Evolutionary conservation across 1,284 basidiomycete species (phyloP).

Genomic region (Puccinia triticina): DNA sequence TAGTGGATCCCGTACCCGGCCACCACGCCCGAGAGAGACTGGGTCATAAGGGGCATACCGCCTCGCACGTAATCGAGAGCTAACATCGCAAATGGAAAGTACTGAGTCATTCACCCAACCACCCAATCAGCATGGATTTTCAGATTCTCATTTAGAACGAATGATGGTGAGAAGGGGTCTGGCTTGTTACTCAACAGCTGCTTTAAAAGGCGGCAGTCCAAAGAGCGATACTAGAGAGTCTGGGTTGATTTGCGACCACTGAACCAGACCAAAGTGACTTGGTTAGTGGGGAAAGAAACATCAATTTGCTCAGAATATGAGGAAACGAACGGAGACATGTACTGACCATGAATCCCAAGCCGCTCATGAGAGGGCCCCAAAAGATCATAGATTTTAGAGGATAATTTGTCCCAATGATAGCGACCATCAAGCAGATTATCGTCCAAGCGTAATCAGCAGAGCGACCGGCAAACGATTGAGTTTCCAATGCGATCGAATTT

Average conservation of each 20-base stretch:
- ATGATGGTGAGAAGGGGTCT: not conserved
- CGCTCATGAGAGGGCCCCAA: conserved; percentile 52
- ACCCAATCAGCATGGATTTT: not conserved
- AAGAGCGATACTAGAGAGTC: conserved; percentile 47
- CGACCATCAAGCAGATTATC: conserved; percentile 43
- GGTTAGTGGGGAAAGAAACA: not conserved
- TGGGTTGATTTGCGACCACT: conserved; percentile 52
- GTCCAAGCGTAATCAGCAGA: conserved; percentile 52
- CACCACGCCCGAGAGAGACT: conserved; percentile 46
- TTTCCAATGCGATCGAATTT: conserved; percentile 51
- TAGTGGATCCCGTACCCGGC: conserved; percentile 50
- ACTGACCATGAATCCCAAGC: conserved; percentile 45
- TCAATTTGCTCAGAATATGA: not conserved
- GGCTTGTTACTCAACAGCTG: conserved; percentile 34
- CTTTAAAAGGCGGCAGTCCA: conserved; percentile 51
- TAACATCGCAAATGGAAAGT: conserved; percentile 50
- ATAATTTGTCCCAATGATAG: conserved; percentile 48
- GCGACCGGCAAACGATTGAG: conserved; percentile 40
- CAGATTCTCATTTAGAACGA: not conserved
- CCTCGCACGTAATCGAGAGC: conserved; percentile 48
- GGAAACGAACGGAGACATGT: not conserved
- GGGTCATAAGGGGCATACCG: conserved; percentile 40
- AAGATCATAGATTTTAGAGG: conserved; percentile 49
- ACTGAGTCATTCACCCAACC: conserved; percentile 8
- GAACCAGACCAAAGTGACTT: not conserved